These are phyloP conservation scores for Coffea eugenioides DNA, from an alignment of 257 asterid species.

Conservation along the genomic window DNA sequence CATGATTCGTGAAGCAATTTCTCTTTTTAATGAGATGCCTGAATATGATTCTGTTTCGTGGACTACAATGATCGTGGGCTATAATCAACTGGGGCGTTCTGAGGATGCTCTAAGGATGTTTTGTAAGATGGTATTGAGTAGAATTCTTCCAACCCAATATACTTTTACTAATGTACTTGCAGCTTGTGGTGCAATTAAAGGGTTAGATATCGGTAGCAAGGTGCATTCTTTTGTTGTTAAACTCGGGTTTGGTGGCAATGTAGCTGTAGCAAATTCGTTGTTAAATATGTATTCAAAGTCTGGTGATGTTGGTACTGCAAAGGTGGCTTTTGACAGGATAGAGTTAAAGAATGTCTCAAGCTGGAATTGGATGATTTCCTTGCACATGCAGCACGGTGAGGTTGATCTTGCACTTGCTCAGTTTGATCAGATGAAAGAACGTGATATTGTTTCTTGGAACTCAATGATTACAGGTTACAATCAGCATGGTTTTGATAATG, in stretches of 20 bases:
- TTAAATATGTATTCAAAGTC: conserved; percentile 81
- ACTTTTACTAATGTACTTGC: conserved; percentile 67
- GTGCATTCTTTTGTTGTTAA: conserved; percentile 71
- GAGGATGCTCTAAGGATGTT: conserved; percentile 48
- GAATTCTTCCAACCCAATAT: conserved; percentile 58
- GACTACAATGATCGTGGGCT: conserved; percentile 83
- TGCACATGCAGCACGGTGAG: conserved; percentile 63
- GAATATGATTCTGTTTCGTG: conserved; percentile 75
- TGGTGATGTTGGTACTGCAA: conserved; percentile 47
- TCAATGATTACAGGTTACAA: conserved; percentile 75
- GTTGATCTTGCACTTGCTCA: conserved; percentile 52
- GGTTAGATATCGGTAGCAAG: conserved; percentile 52
- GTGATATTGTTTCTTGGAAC: conserved; percentile 78
- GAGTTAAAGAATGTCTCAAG: conserved; percentile 55
- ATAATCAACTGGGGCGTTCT: conserved; percentile 48
- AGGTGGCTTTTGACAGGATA: conserved; percentile 50
- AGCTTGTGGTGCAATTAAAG: conserved; percentile 54
- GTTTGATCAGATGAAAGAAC: conserved; percentile 64
- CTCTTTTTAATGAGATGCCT: conserved; percentile 48
- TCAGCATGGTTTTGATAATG: conserved; percentile 56
- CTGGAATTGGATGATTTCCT: conserved; percentile 58
- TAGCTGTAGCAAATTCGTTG: conserved; percentile 69
- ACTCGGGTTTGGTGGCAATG: conserved; percentile 47
- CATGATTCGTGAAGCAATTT: conserved; percentile 42
- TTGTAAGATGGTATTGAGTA: conserved; percentile 50